Conservation (phyloP, 2,329 filamentous ascomycete genomes). For the Claviceps pazoutovae region DNA sequence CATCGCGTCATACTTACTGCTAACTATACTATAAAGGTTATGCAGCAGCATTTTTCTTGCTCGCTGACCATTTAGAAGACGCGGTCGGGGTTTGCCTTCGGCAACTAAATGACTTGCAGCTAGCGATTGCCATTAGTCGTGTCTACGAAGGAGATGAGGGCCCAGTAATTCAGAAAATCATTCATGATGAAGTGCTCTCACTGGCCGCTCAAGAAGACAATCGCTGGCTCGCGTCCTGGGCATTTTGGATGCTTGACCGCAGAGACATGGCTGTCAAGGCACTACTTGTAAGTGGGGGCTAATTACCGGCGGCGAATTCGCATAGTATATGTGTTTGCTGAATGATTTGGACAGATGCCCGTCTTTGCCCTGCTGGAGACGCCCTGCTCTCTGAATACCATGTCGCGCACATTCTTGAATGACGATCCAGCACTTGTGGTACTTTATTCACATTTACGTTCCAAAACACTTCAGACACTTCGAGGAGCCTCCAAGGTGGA, state of each 20-base stretch:
- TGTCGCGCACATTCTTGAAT: slow-evolving; percentile 67
- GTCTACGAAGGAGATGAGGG: slow-evolving; percentile 81
- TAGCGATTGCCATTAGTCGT: slow-evolving; percentile 76
- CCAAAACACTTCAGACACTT: slow-evolving; percentile 68
- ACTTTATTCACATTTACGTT: slow-evolving; percentile 73
- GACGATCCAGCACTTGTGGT: slow-evolving; percentile 85
- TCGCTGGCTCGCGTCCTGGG: slow-evolving; percentile 90
- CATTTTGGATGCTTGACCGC: slow-evolving; percentile 78
- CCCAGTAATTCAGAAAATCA: slow-evolving; percentile 54
- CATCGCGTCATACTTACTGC: background rate
- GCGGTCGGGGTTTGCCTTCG: slow-evolving; percentile 77
- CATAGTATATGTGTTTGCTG: background rate
- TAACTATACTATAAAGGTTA: slow-evolving; percentile 46
- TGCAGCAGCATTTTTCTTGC: slow-evolving; percentile 86
- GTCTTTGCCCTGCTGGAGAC: slow-evolving; percentile 61
- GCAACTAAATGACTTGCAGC: slow-evolving; percentile 75
- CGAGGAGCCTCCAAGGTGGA: slow-evolving; percentile 72
- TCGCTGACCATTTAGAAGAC: slow-evolving; percentile 73
- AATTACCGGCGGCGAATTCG: background rate
- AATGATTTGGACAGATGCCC: slow-evolving; percentile 46
- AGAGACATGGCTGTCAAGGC: slow-evolving; percentile 74
- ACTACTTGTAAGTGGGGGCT: slow-evolving; percentile 50
- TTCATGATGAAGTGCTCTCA: slow-evolving; percentile 67
- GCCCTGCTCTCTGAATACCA: slow-evolving; percentile 52
- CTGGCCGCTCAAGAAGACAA: slow-evolving; percentile 71